Base-by-base conservation (phyloP, 345 rosid genomes). In the Chamaenerion angustifolium region DNA sequence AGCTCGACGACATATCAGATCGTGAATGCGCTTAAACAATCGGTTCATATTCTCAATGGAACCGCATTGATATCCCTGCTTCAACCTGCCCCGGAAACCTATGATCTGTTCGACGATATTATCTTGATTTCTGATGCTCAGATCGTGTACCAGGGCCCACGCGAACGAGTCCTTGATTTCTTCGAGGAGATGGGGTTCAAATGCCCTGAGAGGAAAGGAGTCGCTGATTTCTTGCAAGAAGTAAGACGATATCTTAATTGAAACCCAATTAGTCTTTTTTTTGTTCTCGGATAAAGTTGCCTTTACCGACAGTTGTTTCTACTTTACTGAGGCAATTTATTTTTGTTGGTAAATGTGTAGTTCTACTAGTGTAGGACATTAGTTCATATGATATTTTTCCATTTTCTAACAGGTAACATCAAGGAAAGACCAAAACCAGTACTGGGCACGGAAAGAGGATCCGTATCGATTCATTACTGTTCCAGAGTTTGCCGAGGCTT, bases 31-130 rank as follows among this genome's bases (percentile, higher is more conserved):
- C 62, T 85, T 45, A 74, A 64, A 69, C 88, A 85, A 46, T 68
- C 56, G 31, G 59, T 65, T 58, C 79, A 76, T 61, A 69, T 77
- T 51, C 61, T 77, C 23, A 52, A 74, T 40, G 80, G 74, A 65
- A 85, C 92, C 8, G 76, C 85, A 16, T 58, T 77, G 48, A 65
- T 85, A 44, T 82, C 95, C 41, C 95, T 85, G 48, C 92, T 85
- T 21, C 90, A 85, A 66, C 95, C 92, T 12, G 82, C 92, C 23
- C 87, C 85, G 0, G 95, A 82, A 60, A 85, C 92, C 44, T 86
- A 76, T 9, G 63, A 79, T 62, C 78, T 85, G 15, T 85, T 82
- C 12, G 88, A 85, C 59, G 90, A 85, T 52, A 67, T 85, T 48
- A 69, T 85, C 31, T 78, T 85, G 49, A 59, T 82, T 35, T 76